phyloP scores from a whole-genome alignment of 129 eudicot genomes.

The Pulicaria dysenterica region DNA sequence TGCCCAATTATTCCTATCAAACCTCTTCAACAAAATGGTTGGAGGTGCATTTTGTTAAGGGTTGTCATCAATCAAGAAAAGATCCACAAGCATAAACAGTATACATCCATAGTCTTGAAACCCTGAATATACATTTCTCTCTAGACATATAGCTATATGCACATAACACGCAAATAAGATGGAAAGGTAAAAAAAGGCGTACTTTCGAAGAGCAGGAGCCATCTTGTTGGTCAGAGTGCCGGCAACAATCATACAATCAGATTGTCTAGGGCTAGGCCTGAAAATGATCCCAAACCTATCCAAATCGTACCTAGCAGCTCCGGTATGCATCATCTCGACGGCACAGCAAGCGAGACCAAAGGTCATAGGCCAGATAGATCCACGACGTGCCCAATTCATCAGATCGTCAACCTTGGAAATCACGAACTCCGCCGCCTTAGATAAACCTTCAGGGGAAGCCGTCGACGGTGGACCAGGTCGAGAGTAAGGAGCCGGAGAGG shows the following conservation, averaged over 20 bases:
- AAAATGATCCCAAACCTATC: slow-evolving; percentile 94
- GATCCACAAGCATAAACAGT: slow-evolving; percentile 7
- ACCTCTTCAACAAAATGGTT: too few species aligned
- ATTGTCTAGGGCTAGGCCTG: slow-evolving; percentile 93
- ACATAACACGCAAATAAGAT: neutral
- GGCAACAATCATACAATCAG: slow-evolving; percentile 99
- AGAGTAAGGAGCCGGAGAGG: slow-evolving; percentile 63
- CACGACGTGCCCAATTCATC: slow-evolving; percentile 95
- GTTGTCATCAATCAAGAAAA: neutral
- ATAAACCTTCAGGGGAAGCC: slow-evolving; percentile 49
- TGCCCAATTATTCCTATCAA: neutral
- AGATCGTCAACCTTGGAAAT: slow-evolving; percentile 95
- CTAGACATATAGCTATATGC: neutral
- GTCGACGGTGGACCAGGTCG: slow-evolving; percentile 60
- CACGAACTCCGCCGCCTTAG: slow-evolving; percentile 86
- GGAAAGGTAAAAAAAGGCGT: slow-evolving; percentile 26
- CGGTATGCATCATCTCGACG: slow-evolving; percentile 99
- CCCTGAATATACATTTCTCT: slow-evolving; percentile 14
- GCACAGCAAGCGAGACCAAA: slow-evolving; percentile 98
- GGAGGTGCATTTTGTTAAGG: too few species aligned
- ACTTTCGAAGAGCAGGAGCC: slow-evolving; percentile 99
- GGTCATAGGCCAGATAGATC: slow-evolving; percentile 99
- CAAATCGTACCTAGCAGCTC: slow-evolving; percentile 92
- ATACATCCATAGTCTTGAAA: slow-evolving; percentile 2
- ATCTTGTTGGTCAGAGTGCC: slow-evolving; percentile 98